Conservation (phyloP, 805 yeast genomes). For the Wickerhamomyces mucosus region DNA sequence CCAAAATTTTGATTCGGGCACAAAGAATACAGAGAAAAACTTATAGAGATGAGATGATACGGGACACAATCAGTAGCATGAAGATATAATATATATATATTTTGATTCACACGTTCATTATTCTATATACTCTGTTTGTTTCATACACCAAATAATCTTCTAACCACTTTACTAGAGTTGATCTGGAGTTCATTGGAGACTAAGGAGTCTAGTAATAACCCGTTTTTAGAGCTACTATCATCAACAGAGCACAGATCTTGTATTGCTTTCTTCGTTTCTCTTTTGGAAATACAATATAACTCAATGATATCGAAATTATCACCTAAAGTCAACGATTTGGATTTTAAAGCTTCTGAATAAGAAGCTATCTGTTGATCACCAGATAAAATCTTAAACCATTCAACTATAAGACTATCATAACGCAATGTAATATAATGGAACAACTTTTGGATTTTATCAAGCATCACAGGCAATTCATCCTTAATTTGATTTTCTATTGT, state of each 20-base stretch:
- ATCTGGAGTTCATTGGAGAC: slow-evolving; percentile 3
- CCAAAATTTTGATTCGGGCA: too few species aligned
- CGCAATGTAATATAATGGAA: slow-evolving; percentile 13
- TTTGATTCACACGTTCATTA: too few species aligned
- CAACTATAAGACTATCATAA: slow-evolving; percentile 15
- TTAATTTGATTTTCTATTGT: slow-evolving; percentile 17
- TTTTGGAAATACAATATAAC: slow-evolving; percentile 21
- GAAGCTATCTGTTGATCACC: slow-evolving; percentile 21
- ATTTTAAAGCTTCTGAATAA: slow-evolving; percentile 15
- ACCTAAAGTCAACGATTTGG: slow-evolving; percentile 14
- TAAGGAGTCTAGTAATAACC: neutral
- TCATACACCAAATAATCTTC: slow-evolving; percentile 16
- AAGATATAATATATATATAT: too few species aligned
- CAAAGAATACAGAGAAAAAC: too few species aligned
- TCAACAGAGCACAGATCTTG: slow-evolving; percentile 17
- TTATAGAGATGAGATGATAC: too few species aligned
- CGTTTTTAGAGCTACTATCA: neutral
- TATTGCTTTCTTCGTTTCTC: slow-evolving; percentile 20
- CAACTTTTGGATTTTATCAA: slow-evolving; percentile 8
- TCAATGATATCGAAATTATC: slow-evolving; percentile 30
- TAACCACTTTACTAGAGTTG: slow-evolving; percentile 12
- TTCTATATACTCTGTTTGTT: too few species aligned
- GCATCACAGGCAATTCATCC: slow-evolving; percentile 23
- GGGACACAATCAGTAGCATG: too few species aligned
- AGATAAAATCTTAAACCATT: slow-evolving; percentile 23